Conservation (phyloP, 306 rosid genomes). For the Cicer bijugum region DNA sequence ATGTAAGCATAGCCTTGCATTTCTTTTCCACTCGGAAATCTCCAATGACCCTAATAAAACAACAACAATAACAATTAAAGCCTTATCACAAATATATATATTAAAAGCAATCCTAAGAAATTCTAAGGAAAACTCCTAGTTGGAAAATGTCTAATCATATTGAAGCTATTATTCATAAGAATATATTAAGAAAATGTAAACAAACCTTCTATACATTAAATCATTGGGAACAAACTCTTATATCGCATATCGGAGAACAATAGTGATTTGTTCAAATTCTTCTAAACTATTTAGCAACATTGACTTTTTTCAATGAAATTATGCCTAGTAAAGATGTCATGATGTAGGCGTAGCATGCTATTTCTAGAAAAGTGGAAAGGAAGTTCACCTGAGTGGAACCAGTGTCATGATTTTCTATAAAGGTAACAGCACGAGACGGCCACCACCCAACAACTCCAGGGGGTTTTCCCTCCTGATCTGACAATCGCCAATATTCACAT, state of each 20-base stretch:
- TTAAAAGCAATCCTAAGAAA: too few relatives aligned
- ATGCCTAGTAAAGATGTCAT: not conserved
- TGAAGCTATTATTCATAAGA: not conserved
- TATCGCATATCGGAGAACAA: too few relatives aligned
- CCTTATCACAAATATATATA: not conserved
- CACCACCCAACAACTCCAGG: conserved; percentile 99
- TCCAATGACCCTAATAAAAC: conserved; percentile 87
- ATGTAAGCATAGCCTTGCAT: conserved; percentile 97
- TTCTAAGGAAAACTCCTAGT: too few relatives aligned
- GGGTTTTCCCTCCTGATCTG: conserved; percentile 89
- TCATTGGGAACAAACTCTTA: conserved; percentile 1
- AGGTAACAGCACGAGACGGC: conserved; percentile 99
- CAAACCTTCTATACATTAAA: not conserved
- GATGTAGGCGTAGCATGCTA: conserved; percentile 7
- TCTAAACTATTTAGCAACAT: too few relatives aligned
- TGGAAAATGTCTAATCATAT: not conserved
- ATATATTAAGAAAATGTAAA: not conserved
- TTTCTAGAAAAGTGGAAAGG: conserved; percentile 28
- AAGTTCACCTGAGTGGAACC: conserved; percentile 89
- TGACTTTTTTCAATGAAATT: not conserved
- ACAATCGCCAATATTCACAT: conserved; percentile 98
- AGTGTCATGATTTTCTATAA: conserved; percentile 97
- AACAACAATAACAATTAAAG: not conserved
- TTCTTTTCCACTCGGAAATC: conserved; percentile 87
- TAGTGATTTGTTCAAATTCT: too few relatives aligned